A percentile compares a stretch with the other conserved stretches of the same genome.
Evolutionary conservation across 2,329 filamentous ascomycete species (phyloP).

Genomic region (Exophiala aquamarina): DNA sequence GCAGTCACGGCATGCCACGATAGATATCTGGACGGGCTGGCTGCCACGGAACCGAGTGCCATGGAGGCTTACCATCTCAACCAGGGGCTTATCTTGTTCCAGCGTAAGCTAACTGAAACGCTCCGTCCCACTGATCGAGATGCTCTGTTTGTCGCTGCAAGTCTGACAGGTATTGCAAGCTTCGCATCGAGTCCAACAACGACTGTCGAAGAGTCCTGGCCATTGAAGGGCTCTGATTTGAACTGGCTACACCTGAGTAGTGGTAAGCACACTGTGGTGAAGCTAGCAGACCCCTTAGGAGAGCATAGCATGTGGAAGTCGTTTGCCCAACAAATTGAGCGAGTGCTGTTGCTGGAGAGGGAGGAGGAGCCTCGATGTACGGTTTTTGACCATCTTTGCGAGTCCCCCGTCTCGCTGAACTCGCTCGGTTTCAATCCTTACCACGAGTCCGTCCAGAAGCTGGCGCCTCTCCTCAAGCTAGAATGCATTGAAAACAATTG

Average conservation of each 20-base stretch:
- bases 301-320: constrained; percentile 41
- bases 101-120: constrained; percentile 12
- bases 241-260: constrained; percentile 60
- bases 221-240: constrained; percentile 53
- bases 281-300: constrained; percentile 50
- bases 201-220: constrained; percentile 54
- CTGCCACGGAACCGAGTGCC: constrained; percentile 24
- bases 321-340: constrained; percentile 1
- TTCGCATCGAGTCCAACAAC: constrained; percentile 43
- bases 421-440: constrained; percentile 32
- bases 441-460: constrained; percentile 37
- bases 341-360: not conserved
- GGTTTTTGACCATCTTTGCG: constrained; percentile 20
- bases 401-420: not conserved
- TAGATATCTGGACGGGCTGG: constrained; percentile 36
- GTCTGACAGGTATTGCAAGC: constrained; percentile 42
- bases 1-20: constrained; percentile 57
- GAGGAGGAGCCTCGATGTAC: not conserved
- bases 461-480: constrained; percentile 34
- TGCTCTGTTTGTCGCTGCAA: constrained; percentile 28
- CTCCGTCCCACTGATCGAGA: constrained; percentile 15
- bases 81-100: constrained; percentile 30
- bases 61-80: constrained; percentile 48
- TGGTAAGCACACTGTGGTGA: constrained; percentile 57
- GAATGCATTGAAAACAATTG: constrained; percentile 42